Base-by-base conservation (phyloP, 2,329 filamentous ascomycete species). In the Albophoma yamanashiensis region DNA sequence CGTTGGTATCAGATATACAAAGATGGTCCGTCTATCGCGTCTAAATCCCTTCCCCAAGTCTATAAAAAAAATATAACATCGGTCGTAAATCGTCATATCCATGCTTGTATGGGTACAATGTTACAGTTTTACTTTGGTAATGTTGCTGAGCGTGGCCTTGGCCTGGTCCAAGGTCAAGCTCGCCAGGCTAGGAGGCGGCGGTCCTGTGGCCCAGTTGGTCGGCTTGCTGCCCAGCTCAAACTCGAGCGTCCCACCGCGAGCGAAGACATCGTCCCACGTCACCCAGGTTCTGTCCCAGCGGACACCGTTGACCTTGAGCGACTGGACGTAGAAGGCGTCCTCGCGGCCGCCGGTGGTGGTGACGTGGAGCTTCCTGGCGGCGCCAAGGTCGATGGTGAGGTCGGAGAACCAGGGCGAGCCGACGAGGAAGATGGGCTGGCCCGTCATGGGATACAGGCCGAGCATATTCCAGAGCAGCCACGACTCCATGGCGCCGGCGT, bases 401-500 rank as follows among this genome's bases (percentile, higher is more conserved):
- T 83, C 77, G 1, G 72, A 71, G 67, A 87, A 85, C 83, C 83
- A 88, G 0, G 86, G 85, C 8, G 82, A 83, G 3, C 81, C 82
- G 58, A 89, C 76, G 20, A 89, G 74, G 68, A 89, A 89, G 1
- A 83, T 87, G 0, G 84, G 84, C 74, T 89, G 86, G 0, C 85
- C 86, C 0, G 85, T 87, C 63, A 89, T 74, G 1, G 86, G 87
- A 64, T 88, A 89, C 36, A 89, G 72, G 2, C 86, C 86, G 43
- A 89, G 79, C 79, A 88, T 87, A 63, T 82, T 83, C 83, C 87
- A 89, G 11, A 88, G 71, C 3, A 88, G 71, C 82, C 85, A 89
- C 9, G 81, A 84, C 68, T 90, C 85, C 86, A 90, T 89, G 17
- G 87, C 85, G 8, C 88, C 88, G 1, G 85, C 86, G 69, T 90